Percentiles rank a stretch among this genome's conserved stretches.
phyloP scores from a whole-genome alignment of 2,329 filamentous ascomycete genomes.

The Calonectria naviculata region DNA sequence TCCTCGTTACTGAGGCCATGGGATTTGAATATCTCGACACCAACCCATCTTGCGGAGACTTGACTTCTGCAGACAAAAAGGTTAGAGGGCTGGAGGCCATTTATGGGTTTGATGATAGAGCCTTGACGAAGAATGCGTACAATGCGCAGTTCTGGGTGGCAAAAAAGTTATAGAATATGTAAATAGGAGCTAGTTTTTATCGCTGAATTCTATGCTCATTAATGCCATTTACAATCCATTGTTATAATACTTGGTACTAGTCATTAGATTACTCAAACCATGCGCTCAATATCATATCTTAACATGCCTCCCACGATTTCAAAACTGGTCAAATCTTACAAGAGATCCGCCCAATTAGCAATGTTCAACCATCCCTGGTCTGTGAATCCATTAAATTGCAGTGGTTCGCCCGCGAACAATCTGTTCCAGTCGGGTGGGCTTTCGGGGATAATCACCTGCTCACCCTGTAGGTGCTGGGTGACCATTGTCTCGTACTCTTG shows the following conservation, averaged over 20 bases:
- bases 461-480: slow-evolving; percentile 35
- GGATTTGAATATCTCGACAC: slow-evolving; percentile 63
- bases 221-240: no score
- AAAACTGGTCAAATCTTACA: neutral
- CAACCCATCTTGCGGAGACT: slow-evolving; percentile 50
- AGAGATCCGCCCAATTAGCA: slow-evolving; percentile 35
- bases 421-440: slow-evolving; percentile 39
- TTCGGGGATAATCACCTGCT: slow-evolving; percentile 37
- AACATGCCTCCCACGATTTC: neutral
- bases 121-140: slow-evolving; percentile 64
- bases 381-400: slow-evolving; percentile 29
- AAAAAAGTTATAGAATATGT: slow-evolving; percentile 24
- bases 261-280: no score
- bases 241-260: no score
- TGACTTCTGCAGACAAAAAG: slow-evolving; percentile 53
- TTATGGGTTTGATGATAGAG: slow-evolving; percentile 63
- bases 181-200: no score
- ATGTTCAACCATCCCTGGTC: slow-evolving; percentile 42
- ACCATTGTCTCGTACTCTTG: slow-evolving; percentile 37
- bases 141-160: slow-evolving; percentile 67
- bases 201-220: no score
- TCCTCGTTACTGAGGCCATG: slow-evolving; percentile 58
- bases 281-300: neutral
- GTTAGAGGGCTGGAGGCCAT: slow-evolving; percentile 59
- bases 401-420: slow-evolving; percentile 30